Base-by-base conservation (phyloP, 2,329 filamentous ascomycete species). In the Escovopsis weberi region DNA sequence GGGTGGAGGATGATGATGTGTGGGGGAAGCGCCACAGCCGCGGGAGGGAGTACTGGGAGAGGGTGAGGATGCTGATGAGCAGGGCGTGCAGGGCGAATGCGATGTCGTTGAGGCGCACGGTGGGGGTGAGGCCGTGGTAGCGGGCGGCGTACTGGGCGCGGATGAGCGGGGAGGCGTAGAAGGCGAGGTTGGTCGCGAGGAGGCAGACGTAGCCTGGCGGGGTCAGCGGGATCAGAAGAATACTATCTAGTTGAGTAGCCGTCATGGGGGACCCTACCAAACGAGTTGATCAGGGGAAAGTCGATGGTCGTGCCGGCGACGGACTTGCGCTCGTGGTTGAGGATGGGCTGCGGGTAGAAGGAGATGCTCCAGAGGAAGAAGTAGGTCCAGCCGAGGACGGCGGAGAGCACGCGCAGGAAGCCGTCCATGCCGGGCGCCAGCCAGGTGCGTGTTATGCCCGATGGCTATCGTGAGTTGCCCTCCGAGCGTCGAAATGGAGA, bases 31-130 rank as follows among this genome's bases (percentile, higher is more conserved):
- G 76, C 88, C 89, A 96, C 10, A 86, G 60, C 10, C 51, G 45
- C 2, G 78, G 74, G 52, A 73, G 76, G 54, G 93, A 82, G 51
- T 78, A 78, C 60, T 95, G 89, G 39, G 78, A 83, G 47, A 82
- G 80, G n/a, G 78, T 76, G 43, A 95, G 58, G 37, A 75, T 53
- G 52, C 80, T 85, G 48, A 94, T 64, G 9, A 87, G 48, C 12
- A 86, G 68, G 32, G 83, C 89, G 63, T 96, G 88, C 3, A 77
- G 67, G 12, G 88, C 87, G 59, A 96, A 96, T 12, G 79, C 75
- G 45, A 96, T 72, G 64, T 98, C 91, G 63, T 96, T 96, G 63
- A 85, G 75, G 43, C 82, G 78, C 28, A 94, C 88, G 1, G 88
- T 91, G 3, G 89, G 86, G 37, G 82, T 75, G 7, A 85, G 78